Conservation (phyloP, 345 rosid species). For the Pugionium cornutum region DNA sequence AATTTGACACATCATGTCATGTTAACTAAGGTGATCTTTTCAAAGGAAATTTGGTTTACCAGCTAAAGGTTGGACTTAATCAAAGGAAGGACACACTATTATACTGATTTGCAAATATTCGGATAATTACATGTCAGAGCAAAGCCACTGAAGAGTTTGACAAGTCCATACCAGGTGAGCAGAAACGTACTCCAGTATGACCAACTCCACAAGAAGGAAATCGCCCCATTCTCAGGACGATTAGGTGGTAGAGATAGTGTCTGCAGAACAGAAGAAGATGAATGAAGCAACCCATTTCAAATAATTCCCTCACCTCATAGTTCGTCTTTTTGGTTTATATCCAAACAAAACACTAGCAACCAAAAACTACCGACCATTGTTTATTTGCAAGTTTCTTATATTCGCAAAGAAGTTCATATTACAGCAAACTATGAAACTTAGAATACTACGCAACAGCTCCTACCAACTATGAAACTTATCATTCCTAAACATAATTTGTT, state of each 20-base stretch:
- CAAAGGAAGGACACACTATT: neutral
- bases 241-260: conserved; percentile 51
- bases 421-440: neutral
- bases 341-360: conserved; percentile 17
- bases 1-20: neutral
- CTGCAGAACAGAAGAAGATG: conserved; percentile 35
- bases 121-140: neutral
- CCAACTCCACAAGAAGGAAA: conserved; percentile 97
- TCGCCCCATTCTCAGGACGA: conserved; percentile 55
- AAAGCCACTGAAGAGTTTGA: conserved; percentile 11
- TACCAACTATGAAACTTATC: neutral
- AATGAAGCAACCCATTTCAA: conserved; percentile 7
- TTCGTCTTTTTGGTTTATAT: neutral
- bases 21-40: neutral
- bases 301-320: neutral
- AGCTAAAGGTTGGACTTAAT: conserved; percentile 1
- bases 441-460: neutral
- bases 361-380: conserved; percentile 8
- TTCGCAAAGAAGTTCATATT: neutral
- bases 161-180: conserved; percentile 80
- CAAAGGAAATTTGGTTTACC: conserved; percentile 9
- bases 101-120: neutral
- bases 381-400: neutral
- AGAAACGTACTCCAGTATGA: conserved; percentile 97
- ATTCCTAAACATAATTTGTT: neutral